Evolutionary conservation across 176 grass and related monocot species (phyloP).

Genomic region (Cenchrus purpureus): DNA sequence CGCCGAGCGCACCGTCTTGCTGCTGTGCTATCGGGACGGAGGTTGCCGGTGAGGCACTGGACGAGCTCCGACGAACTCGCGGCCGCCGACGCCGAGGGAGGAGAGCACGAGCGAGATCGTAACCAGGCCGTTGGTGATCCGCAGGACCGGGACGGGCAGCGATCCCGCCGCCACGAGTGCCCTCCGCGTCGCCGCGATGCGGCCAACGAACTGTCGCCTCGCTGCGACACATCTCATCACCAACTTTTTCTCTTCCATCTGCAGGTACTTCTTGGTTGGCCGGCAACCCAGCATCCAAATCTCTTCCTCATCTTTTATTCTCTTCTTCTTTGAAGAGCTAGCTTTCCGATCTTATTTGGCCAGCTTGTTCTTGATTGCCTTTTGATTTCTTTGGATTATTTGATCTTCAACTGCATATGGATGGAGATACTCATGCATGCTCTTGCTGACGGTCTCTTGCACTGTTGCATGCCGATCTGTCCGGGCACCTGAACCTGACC

Average conservation of each 20-base stretch:
- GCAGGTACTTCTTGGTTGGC: background rate
- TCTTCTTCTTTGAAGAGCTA: background rate
- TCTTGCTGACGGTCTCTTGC: background rate
- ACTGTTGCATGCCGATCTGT: conserved; percentile 20
- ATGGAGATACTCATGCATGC: background rate
- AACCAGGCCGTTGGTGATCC: background rate
- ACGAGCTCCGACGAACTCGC: too few relatives aligned
- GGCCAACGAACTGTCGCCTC: too few relatives aligned
- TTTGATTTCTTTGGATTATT: background rate
- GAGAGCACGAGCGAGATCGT: too few relatives aligned
- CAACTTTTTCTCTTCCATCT: too few relatives aligned
- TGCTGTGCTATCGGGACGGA: too few relatives aligned
- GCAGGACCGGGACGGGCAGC: too few relatives aligned
- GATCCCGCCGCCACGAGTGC: too few relatives aligned
- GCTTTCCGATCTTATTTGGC: background rate
- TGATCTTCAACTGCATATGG: background rate
- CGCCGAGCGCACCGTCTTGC: too few relatives aligned
- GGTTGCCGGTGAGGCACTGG: too few relatives aligned
- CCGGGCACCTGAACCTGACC: background rate
- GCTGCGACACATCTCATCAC: too few relatives aligned
- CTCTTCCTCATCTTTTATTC: background rate
- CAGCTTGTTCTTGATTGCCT: background rate
- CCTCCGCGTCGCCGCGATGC: too few relatives aligned
- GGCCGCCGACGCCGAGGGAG: too few relatives aligned
- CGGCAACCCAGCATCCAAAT: background rate